Conservation (phyloP, 164 flowering plant species). For the Stephania cephalantha region DNA sequence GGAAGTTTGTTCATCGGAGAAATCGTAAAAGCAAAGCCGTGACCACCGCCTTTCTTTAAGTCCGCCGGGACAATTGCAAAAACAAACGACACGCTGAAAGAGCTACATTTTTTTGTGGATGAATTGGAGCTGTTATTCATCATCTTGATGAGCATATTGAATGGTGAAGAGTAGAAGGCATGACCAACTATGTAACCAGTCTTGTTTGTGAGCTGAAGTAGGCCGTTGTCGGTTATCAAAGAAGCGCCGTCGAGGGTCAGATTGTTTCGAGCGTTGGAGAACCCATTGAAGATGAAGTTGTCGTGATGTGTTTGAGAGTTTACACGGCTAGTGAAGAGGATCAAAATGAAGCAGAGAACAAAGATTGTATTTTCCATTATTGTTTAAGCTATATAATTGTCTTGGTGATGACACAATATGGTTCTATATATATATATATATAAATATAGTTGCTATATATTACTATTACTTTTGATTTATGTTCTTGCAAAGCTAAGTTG, state of each 20-base stretch:
- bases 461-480: no score
- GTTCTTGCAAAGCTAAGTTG: no score
- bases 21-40: conserved; percentile 41
- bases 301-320: background rate
- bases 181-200: conserved; percentile 30
- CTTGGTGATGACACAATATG: no score
- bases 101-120: conserved; percentile 9
- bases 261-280: conserved; percentile 11
- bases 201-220: conserved; percentile 31
- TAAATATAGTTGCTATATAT: no score
- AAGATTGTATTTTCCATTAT: background rate
- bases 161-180: conserved; percentile 32
- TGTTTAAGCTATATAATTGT: background rate
- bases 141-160: conserved; percentile 14
- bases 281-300: conserved; percentile 18
- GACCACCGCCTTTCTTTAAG: conserved; percentile 26
- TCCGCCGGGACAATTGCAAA: conserved; percentile 27
- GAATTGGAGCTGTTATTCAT: background rate
- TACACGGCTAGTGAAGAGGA: background rate
- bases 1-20: conserved; percentile 26
- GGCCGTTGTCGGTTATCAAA: conserved; percentile 22
- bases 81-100: conserved; percentile 44
- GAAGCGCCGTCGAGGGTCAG: conserved; percentile 20
- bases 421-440: no score
- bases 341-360: background rate